Evolutionary conservation across 2,329 filamentous ascomycete species (phyloP), one percentile per base, ranked within the genome.

Genomic region (Lasiodiplodia hormozganensis): DNA sequence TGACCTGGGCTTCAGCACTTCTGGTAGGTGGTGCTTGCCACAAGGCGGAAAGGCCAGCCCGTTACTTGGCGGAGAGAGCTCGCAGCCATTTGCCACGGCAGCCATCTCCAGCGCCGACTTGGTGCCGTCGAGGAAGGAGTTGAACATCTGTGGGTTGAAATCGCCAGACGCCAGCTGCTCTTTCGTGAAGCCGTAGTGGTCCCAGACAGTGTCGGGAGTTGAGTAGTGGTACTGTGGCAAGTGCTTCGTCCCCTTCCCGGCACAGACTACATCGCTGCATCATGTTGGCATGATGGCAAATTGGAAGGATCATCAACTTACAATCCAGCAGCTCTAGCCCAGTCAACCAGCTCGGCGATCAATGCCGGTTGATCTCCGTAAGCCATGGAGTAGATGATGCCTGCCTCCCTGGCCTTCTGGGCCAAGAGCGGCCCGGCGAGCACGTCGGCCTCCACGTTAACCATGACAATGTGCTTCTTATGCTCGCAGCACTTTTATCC

Each of bases 121-220:
- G 7, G 82, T 84, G n/a, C 82, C 82, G 68, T 84, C 82, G 2
- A 84, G 74, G 74, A 83, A 84, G 0, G 79, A 82, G 71, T 84
- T 84, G 78, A 84, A 84, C 80, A 84, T 84, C 57, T 83, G 81
- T 5, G 80, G 79, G 70, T 84, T 84, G 73, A 84, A 82, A 70
- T 83, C 81, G 3, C 77, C 80, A 0, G 74, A 77, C 0, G 76
- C 77, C 5, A 82, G 72, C 72, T 84, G 82, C 71, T 83, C 81
- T 40, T 80, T 73, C 0, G 81, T 82, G 70, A 84, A 83, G 10
- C 81, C 82, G 60, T 84, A 84, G 69, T 84, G 75, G 65, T 81
- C 74, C 82, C 82, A 84, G 0, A 84, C 81, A 0, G 81, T 84
- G 38, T 81, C 82, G 2, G 82, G 82, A 0, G 82, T 84, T 1